Evolutionary conservation across 768 basidiomycete genomes (phyloP).

Genomic region (Symmetrospora coprosmae): DNA sequence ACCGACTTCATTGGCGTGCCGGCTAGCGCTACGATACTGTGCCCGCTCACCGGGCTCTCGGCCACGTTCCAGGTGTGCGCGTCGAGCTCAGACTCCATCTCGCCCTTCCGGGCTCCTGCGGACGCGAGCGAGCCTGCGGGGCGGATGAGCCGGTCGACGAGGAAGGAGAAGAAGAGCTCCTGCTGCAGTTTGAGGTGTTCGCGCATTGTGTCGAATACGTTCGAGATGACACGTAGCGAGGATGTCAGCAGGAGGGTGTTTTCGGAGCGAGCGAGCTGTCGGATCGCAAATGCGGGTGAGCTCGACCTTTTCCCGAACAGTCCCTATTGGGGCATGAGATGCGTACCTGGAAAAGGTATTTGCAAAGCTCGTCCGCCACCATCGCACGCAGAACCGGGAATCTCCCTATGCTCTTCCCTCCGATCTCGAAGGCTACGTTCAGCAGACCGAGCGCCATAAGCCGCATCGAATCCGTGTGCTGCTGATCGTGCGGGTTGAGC

Average conservation of each 20-base stretch:
- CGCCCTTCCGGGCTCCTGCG: slow-evolving; percentile 21
- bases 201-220: slow-evolving; percentile 75
- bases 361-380: slow-evolving; percentile 78
- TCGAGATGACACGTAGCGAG: slow-evolving; percentile 70
- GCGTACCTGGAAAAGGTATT: slow-evolving; percentile 70
- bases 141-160: slow-evolving; percentile 66
- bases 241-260: slow-evolving; percentile 62
- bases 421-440: slow-evolving; percentile 71
- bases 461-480: slow-evolving; percentile 91
- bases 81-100: slow-evolving; percentile 30
- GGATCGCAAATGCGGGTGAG: too few relatives aligned
- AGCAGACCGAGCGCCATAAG: slow-evolving; percentile 74
- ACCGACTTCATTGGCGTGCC: too few relatives aligned
- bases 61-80: slow-evolving; percentile 29
- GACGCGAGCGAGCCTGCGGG: slow-evolving; percentile 10
- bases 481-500: slow-evolving; percentile 80
- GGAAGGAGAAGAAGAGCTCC: slow-evolving; percentile 86
- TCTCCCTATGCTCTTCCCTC: slow-evolving; percentile 57
- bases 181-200: slow-evolving; percentile 79
- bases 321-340: too few relatives aligned
- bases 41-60: not conserved
- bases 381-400: slow-evolving; percentile 66
- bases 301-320: too few relatives aligned
- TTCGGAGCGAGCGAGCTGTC: slow-evolving; percentile 68
- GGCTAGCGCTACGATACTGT: too few relatives aligned